phyloP scores from a whole-genome alignment of 768 basidiomycete genomes.

The Dentipellis fragilis region DNA sequence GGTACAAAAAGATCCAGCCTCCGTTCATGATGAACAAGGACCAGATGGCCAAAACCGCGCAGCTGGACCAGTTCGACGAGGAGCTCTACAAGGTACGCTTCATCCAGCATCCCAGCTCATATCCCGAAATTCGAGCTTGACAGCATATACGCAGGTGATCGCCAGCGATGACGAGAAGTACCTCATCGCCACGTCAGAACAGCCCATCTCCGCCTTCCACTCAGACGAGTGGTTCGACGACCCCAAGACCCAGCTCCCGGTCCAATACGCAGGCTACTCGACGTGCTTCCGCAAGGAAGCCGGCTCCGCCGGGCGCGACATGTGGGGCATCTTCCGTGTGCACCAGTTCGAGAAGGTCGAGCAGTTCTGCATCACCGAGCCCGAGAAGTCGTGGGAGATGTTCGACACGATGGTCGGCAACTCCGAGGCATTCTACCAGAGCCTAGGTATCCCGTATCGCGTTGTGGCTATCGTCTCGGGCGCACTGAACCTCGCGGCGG shows the following conservation, averaged over 20 bases:
- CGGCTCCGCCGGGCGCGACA: conserved; percentile 92
- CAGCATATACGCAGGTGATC: conserved; percentile 47
- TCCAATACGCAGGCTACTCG: conserved; percentile 80
- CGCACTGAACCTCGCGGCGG: conserved; percentile 91
- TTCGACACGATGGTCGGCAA: conserved; percentile 85
- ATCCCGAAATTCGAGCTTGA: not conserved
- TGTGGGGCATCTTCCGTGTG: conserved; percentile 99
- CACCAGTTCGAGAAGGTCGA: conserved; percentile 99
- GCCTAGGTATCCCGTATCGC: conserved; percentile 84
- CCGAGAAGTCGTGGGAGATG: conserved; percentile 90
- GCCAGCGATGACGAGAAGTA: conserved; percentile 94
- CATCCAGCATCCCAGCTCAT: not conserved
- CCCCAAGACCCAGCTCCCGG: conserved; percentile 85
- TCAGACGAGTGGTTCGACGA: conserved; percentile 97
- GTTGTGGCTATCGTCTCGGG: conserved; percentile 94
- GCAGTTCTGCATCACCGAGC: conserved; percentile 92
- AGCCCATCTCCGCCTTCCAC: conserved; percentile 94
- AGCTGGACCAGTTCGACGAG: conserved; percentile 97
- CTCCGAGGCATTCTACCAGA: conserved; percentile 94
- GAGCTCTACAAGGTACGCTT: conserved; percentile 88
- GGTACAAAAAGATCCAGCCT: conserved; percentile 91
- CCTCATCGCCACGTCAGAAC: conserved; percentile 97
- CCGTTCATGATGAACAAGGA: conserved; percentile 99
- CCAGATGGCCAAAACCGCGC: conserved; percentile 95
- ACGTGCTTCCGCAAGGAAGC: conserved; percentile 99